Evolutionary conservation across 805 yeast genomes (phyloP).

Genomic region (Hanseniaspora vineae): DNA sequence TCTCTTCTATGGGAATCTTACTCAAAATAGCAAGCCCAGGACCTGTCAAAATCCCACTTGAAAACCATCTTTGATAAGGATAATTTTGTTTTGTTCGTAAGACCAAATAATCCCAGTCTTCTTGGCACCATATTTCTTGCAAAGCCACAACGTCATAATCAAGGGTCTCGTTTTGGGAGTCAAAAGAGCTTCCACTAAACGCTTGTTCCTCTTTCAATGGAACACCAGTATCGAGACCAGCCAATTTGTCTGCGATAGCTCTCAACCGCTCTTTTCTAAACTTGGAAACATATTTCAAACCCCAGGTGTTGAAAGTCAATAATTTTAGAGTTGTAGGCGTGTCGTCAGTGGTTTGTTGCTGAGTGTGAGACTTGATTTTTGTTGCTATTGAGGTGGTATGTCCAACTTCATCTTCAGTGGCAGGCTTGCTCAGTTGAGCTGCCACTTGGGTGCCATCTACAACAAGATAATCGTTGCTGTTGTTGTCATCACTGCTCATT

Average conservation of each 20-base stretch:
- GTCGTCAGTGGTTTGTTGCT: background rate
- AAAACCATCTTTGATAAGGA: conserved; percentile 59
- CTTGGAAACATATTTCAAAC: conserved; percentile 74
- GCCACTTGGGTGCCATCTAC: background rate
- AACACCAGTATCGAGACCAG: conserved; percentile 17
- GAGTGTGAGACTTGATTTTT: too few species aligned
- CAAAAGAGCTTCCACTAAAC: background rate
- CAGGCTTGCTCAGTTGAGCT: too few species aligned
- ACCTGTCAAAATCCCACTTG: conserved; percentile 78
- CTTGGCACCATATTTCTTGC: conserved; percentile 89
- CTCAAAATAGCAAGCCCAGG: conserved; percentile 87
- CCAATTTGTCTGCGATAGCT: conserved; percentile 62
- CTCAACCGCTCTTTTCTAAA: conserved; percentile 46
- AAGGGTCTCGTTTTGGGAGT: conserved; percentile 13
- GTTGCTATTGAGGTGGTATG: too few species aligned
- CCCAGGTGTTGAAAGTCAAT: conserved; percentile 78
- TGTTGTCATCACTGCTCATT: background rate
- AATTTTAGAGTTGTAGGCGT: conserved; percentile 22
- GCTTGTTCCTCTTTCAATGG: background rate
- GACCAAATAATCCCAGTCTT: conserved; percentile 64
- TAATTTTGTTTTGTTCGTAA: conserved; percentile 30
- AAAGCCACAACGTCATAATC: conserved; percentile 73
- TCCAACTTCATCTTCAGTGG: conserved; percentile 11
- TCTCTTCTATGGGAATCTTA: conserved; percentile 65
- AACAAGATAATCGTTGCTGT: background rate